phyloP scores from a whole-genome alignment of 2,329 filamentous ascomycete genomes.

The Massarina eburnea region DNA sequence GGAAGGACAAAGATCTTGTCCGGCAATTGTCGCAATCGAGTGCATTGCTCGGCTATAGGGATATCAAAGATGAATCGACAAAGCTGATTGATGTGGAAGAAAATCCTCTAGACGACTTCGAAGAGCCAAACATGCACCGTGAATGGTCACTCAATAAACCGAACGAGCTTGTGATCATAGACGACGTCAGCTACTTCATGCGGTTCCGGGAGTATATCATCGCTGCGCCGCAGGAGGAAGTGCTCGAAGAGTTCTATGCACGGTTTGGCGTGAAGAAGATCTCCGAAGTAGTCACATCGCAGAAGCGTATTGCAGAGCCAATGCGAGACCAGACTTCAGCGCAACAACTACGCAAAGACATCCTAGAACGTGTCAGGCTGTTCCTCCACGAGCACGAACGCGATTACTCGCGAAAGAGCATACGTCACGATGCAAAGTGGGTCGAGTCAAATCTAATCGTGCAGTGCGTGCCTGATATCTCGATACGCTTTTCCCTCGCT shows the following conservation, averaged over 20 bases:
- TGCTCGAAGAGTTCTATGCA: conserved; percentile 80
- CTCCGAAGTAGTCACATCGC: conserved; percentile 75
- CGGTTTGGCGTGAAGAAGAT: conserved; percentile 77
- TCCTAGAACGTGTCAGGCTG: conserved; percentile 83
- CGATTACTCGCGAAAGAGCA: conserved; percentile 57
- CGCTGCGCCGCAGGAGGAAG: conserved; percentile 87
- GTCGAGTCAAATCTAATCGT: conserved; percentile 82
- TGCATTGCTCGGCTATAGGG: conserved; percentile 82
- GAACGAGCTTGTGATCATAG: conserved; percentile 70
- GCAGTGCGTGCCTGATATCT: conserved; percentile 74
- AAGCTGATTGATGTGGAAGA: conserved; percentile 39
- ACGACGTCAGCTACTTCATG: conserved; percentile 62
- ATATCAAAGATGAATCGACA: conserved; percentile 62
- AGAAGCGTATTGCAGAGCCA: conserved; percentile 69
- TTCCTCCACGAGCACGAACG: conserved; percentile 83
- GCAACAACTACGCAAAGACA: conserved; percentile 71
- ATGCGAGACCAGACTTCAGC: conserved; percentile 70
- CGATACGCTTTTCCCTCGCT: conserved; percentile 73
- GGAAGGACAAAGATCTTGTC: conserved; percentile 77
- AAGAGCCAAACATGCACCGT: conserved; percentile 54
- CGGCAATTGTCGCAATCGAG: conserved; percentile 71
- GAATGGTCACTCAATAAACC: conserved; percentile 78
- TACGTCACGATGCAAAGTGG: conserved; percentile 88
- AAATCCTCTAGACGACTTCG: conserved; percentile 46
- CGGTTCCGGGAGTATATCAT: conserved; percentile 84